A percentile compares a stretch with the other conserved stretches of the same genome.
phyloP scores from a whole-genome alignment of 495 filamentous ascomycete species.

The Thozetella sp. region DNA sequence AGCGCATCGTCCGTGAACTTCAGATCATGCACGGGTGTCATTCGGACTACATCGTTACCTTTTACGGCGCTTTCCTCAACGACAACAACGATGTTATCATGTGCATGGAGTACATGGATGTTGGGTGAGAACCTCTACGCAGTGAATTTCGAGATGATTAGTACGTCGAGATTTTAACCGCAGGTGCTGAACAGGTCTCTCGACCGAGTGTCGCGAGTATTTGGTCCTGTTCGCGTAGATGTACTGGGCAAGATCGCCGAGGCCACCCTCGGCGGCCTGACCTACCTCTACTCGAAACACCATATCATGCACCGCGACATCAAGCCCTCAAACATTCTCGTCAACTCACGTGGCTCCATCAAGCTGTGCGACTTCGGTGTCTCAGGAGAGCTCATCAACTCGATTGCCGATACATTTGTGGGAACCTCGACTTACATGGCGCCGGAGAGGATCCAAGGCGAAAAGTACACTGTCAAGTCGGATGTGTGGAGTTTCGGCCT shows the following conservation, averaged over 20 bases:
- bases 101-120: constrained; percentile 99
- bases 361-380: constrained; percentile 99
- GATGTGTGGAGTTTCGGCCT: constrained; percentile 99
- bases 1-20: constrained; percentile 92
- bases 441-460: constrained; percentile 94
- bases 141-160: background rate
- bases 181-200: constrained; percentile 65
- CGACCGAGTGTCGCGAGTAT: constrained; percentile 89
- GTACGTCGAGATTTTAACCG: constrained; percentile 31
- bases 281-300: constrained; percentile 91
- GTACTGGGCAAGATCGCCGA: constrained; percentile 99
- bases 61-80: constrained; percentile 96
- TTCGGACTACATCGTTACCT: constrained; percentile 92
- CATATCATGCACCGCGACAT: constrained; percentile 99
- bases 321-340: constrained; percentile 95
- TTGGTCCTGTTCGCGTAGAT: constrained; percentile 95
- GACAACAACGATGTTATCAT: constrained; percentile 95
- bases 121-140: constrained; percentile 67
- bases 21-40: constrained; percentile 99
- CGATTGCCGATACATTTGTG: constrained; percentile 96
- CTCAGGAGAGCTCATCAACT: constrained; percentile 93
- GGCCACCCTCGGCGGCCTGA: constrained; percentile 90
- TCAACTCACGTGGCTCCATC: constrained; percentile 92
- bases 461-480: constrained; percentile 95
- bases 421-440: constrained; percentile 99